Conservation (phyloP, 139 green algal species). For the Chara braunii region DNA sequence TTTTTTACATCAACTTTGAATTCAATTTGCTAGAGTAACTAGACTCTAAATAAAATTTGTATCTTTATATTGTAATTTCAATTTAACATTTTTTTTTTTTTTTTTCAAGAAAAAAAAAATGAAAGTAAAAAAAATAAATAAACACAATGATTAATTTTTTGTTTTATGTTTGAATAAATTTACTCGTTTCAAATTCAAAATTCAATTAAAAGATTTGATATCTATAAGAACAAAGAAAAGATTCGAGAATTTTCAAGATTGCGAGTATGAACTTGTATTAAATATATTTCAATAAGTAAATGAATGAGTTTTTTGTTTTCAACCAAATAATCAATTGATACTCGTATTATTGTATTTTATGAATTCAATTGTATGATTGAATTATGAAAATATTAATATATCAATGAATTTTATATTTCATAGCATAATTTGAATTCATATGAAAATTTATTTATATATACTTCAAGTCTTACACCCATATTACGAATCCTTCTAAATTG, state of each 20-base stretch:
- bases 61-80: neutral
- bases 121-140: too few species aligned
- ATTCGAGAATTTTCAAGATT: too few species aligned
- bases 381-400: neutral
- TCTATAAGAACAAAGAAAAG: neutral
- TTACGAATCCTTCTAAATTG: neutral
- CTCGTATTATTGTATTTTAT: neutral
- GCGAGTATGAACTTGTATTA: too few species aligned
- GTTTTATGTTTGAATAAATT: constrained; percentile 2
- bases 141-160: too few species aligned
- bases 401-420: neutral
- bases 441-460: neutral
- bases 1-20: constrained; percentile 16
- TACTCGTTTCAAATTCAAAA: constrained; percentile 7
- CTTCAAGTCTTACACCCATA: too few species aligned
- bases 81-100: constrained; percentile 15
- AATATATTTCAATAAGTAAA: constrained; percentile 21
- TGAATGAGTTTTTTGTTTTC: constrained; percentile 2
- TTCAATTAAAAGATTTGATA: constrained; percentile 1
- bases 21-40: constrained; percentile 12
- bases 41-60: constrained; percentile 17
- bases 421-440: constrained; percentile 5
- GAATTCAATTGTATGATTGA: neutral
- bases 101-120: constrained; percentile 10
- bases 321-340: constrained; percentile 3